These are phyloP conservation scores for Monilinia vaccinii-corymbosi DNA, from an alignment of 2,329 filamentous ascomycete species.

Conservation along the genomic window DNA sequence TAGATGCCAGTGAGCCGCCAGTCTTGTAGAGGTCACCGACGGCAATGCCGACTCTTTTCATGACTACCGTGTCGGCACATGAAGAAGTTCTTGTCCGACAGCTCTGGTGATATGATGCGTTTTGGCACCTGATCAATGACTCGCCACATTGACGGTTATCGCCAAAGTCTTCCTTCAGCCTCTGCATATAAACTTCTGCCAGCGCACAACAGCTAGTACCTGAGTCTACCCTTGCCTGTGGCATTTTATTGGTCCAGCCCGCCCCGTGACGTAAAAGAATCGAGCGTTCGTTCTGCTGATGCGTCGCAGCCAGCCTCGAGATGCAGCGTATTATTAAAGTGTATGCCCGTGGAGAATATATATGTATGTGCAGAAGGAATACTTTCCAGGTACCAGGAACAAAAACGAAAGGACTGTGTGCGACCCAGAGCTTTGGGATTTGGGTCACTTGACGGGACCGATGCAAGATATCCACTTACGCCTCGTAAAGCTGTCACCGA, in stretches of 20 bases:
- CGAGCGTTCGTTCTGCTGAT: neutral
- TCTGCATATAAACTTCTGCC: neutral
- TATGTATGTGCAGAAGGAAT: neutral
- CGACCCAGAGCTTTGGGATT: neutral
- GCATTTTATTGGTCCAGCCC: neutral
- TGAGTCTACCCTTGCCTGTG: neutral
- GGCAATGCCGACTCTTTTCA: neutral
- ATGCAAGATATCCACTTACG: neutral
- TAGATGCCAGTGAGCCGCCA: neutral
- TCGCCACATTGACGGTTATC: neutral
- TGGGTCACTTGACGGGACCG: neutral
- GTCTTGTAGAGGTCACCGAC: too few species aligned
- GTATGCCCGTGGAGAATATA: neutral
- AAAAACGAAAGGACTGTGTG: neutral
- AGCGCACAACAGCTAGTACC: neutral
- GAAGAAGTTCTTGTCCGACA: too few species aligned
- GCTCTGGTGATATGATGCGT: neutral
- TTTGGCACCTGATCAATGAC: neutral
- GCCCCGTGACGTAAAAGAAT: neutral
- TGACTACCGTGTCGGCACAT: neutral
- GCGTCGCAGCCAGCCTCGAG: neutral
- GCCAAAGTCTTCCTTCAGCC: neutral
- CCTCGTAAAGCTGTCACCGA: too few species aligned
- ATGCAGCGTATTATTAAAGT: neutral
- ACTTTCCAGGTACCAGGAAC: slow-evolving; percentile 9